Evolutionary conservation across 345 rosid genomes (phyloP).

Genomic region (Crucihimalaya himalaica): DNA sequence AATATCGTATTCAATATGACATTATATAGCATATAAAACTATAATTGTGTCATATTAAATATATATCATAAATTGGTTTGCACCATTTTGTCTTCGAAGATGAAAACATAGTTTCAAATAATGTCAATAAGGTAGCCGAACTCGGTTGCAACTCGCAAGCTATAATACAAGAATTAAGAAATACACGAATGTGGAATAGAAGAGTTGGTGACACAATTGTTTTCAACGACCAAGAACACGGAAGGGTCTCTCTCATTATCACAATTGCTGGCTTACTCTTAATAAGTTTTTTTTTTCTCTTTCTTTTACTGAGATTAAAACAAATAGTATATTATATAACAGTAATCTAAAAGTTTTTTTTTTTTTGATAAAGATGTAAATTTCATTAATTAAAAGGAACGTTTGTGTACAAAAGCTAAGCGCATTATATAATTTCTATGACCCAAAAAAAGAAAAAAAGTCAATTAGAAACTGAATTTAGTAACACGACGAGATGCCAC

Average conservation of each 20-base stretch:
- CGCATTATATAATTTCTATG: no score
- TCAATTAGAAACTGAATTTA: no score
- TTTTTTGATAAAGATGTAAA: no score
- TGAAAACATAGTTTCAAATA: conserved; percentile 3
- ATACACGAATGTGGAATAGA: background rate
- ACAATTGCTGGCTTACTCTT: conserved; percentile 31
- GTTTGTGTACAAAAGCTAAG: no score
- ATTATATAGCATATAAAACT: background rate
- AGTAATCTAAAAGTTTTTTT: background rate
- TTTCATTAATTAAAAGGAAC: no score
- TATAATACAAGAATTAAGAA: background rate
- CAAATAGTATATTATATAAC: background rate
- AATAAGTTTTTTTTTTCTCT: background rate
- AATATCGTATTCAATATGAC: background rate
- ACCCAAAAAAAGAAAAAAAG: no score
- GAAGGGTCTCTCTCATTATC: conserved; percentile 22
- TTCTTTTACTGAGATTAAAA: background rate
- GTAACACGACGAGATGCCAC: no score
- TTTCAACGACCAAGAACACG: conserved; percentile 14
- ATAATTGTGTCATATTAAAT: background rate
- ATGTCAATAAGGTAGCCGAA: conserved; percentile 8
- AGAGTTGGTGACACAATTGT: conserved; percentile 21
- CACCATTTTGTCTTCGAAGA: conserved; percentile 13
- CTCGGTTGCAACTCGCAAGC: conserved; percentile 21
- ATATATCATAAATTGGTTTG: background rate